Evolutionary conservation across 192 early-diverging fungal genomes (phyloP).

Genomic region (Lobosporangium transversale): DNA sequence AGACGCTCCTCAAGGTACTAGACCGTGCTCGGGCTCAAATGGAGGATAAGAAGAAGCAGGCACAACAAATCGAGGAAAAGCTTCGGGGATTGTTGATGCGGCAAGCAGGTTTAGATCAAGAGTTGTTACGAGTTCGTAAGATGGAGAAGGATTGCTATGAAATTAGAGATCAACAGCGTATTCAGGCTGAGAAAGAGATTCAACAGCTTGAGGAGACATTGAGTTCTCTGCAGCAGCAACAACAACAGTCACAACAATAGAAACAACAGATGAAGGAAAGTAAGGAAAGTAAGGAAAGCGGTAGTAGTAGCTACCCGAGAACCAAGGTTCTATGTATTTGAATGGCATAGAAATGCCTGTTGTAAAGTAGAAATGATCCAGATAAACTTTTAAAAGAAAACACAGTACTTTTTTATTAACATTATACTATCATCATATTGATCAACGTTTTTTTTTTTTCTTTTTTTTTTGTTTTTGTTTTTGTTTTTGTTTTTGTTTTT

Average conservation of each 20-base stretch:
- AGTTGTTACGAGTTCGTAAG: constrained; percentile 8
- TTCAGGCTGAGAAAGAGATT: constrained; percentile 24
- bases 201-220: constrained; percentile 14
- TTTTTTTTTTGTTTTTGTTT: background rate
- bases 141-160: constrained; percentile 15
- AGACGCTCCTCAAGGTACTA: constrained; percentile 8
- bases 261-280: background rate
- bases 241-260: background rate
- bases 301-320: too few relatives aligned
- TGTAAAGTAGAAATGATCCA: too few relatives aligned
- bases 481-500: background rate
- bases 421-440: too few relatives aligned
- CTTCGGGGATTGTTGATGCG: background rate
- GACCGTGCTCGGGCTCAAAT: constrained; percentile 7
- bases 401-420: too few relatives aligned
- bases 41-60: constrained; percentile 1
- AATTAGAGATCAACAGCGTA: constrained; percentile 16
- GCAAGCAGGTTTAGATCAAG: constrained; percentile 16
- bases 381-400: too few relatives aligned
- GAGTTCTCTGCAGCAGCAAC: constrained; percentile 5
- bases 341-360: too few relatives aligned
- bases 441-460: background rate
- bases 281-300: too few relatives aligned
- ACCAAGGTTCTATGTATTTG: too few relatives aligned
- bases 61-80: constrained; percentile 10